Base-by-base conservation (phyloP, 352 stramenopile species). In the Elongisporangium anandrum region DNA sequence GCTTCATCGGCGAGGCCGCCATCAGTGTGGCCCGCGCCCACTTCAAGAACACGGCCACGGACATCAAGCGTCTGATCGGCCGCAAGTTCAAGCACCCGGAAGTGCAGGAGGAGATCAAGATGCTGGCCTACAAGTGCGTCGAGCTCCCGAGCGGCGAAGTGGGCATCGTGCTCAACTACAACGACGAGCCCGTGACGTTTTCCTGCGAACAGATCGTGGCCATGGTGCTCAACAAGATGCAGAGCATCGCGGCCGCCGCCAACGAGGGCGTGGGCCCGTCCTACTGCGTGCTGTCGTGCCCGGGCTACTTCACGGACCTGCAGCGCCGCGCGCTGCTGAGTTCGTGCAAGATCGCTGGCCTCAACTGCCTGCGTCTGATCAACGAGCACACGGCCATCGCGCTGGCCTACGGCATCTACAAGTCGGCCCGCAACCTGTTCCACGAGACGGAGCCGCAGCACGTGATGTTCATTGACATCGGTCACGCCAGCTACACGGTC, bases 381-480 rank as follows among this genome's bases (percentile, higher is more conserved):
- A 98, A 99, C 72, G 97, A 99, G 84, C 94, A 92, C 76, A 99
- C 97, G 23, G 96, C 98, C 38, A 96, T 96, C 29, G 94, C 94
- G 20, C 79, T 99, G 4, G 87, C 88, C 9, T 99, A 98, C 75
- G 96, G 96, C 50, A 98, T 99, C 68, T 98, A 97, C 87, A 96
- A 97, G 76, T 96, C 87, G 67, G 88, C 90, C n/a, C 93, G 96
- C 73, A 97, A 97, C 61, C 74, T 97, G 49, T 98, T 98, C 73
- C 74, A 95, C 74, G 88, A 92, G 68, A 75, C 95, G 51, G 84
- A 98, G 59, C 87, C 95, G 17, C 95, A 98, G 50, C 85, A 99
- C 72, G 91, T 99, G 57, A 98, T 99, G 89, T 99, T 99, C 72
- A 94, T 99, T 55, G 97, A 99, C 75, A 90, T 99, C 69, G 98